Evolutionary conservation across 108 stramenopile genomes (phyloP).

Genomic region (Parietichytrium sp.): DNA sequence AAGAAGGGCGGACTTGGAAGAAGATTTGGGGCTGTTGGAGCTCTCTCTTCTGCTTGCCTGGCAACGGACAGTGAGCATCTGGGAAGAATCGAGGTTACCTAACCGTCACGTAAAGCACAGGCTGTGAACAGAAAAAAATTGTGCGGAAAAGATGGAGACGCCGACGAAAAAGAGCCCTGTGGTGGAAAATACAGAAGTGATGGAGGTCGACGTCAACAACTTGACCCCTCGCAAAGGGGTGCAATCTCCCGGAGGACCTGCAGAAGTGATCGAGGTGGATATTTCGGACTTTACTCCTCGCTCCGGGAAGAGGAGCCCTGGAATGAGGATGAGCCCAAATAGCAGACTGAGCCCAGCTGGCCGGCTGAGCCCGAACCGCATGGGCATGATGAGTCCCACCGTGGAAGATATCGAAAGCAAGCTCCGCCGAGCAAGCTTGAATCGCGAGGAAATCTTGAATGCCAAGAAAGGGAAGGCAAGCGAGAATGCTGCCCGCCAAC

Average conservation of each 20-base stretch:
- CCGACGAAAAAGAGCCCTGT: too few relatives aligned
- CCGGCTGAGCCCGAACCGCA: neutral
- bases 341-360: neutral
- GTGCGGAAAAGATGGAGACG: too few relatives aligned
- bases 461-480: conserved; percentile 1
- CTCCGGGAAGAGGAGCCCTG: neutral
- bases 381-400: neutral
- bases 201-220: neutral
- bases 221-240: neutral
- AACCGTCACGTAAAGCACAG: too few relatives aligned
- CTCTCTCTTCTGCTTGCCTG: too few relatives aligned
- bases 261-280: conserved; percentile 35
- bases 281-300: neutral
- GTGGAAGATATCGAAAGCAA: neutral
- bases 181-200: too few relatives aligned
- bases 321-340: neutral
- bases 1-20: too few relatives aligned
- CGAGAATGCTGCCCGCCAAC: neutral
- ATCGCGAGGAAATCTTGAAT: neutral
- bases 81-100: too few relatives aligned
- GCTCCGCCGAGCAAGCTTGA: neutral
- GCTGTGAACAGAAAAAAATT: too few relatives aligned
- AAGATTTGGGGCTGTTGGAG: too few relatives aligned
- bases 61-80: too few relatives aligned
- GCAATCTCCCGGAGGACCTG: too few relatives aligned